phyloP scores from a whole-genome alignment of 345 rosid genomes.

The Pseudoturritis turrita region DNA sequence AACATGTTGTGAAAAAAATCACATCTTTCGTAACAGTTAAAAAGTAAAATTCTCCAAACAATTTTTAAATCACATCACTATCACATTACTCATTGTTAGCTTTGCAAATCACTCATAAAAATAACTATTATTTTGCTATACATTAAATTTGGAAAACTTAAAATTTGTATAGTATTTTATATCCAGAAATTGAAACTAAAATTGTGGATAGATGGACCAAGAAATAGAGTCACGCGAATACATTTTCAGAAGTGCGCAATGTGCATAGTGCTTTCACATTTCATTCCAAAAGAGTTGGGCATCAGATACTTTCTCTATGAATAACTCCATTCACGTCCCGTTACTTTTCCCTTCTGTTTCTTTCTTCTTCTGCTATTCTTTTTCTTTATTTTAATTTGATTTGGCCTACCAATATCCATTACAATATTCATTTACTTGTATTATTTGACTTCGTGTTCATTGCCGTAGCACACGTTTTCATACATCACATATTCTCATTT shows the following conservation, averaged over 20 bases:
- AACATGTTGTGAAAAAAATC: no score
- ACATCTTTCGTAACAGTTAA: no score
- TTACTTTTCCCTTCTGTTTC: conserved; percentile 23
- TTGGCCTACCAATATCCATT: conserved; percentile 27
- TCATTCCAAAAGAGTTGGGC: conserved; percentile 28
- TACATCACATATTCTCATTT: not conserved
- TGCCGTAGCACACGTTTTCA: conserved; percentile 15
- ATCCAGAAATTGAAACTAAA: not conserved
- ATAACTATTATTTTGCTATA: no score
- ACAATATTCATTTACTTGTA: conserved; percentile 9
- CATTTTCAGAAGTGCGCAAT: conserved; percentile 19
- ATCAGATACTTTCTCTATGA: conserved; percentile 10
- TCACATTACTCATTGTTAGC: no score
- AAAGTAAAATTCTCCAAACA: no score
- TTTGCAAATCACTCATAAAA: not conserved
- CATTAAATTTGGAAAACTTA: not conserved
- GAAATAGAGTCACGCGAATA: conserved; percentile 4
- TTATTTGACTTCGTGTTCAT: conserved; percentile 16
- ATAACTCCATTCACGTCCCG: conserved; percentile 31
- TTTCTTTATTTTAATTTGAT: not conserved
- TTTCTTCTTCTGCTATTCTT: conserved; percentile 2
- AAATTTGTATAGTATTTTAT: not conserved
- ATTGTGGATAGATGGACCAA: conserved; percentile 2
- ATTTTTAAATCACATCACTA: no score
- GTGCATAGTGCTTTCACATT: conserved; percentile 19